phyloP scores from a whole-genome alignment of 257 asterid species.

The Solanum tarapatanum region DNA sequence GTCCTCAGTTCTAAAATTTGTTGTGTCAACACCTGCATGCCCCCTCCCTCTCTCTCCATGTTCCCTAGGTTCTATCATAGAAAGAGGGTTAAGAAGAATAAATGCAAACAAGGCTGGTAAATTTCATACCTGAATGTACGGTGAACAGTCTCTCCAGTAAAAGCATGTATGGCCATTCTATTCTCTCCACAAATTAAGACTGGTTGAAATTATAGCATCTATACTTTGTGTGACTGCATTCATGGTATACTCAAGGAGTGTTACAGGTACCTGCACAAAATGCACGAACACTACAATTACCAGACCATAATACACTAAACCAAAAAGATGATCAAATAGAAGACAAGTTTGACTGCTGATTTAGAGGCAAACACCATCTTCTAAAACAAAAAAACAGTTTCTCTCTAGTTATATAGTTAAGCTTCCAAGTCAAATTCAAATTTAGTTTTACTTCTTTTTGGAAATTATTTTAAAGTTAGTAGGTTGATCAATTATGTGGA shows the following conservation, averaged over 20 bases:
- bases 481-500: neutral
- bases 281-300: neutral
- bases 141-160: conserved; percentile 42
- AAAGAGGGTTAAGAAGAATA: neutral
- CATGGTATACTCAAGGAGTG: conserved; percentile 71
- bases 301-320: neutral
- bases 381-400: neutral
- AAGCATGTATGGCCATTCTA: conserved; percentile 29
- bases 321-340: neutral
- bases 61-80: neutral
- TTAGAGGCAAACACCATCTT: neutral
- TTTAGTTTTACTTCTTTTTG: neutral
- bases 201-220: conserved; percentile 78
- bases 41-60: neutral
- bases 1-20: neutral
- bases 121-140: conserved; percentile 64
- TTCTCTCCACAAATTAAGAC: conserved; percentile 65
- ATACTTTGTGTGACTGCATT: conserved; percentile 78
- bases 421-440: neutral
- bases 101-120: neutral
- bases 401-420: neutral
- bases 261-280: conserved; percentile 54
- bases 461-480: neutral
- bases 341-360: neutral
- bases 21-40: neutral